phyloP scores from a whole-genome alignment of 768 basidiomycete species.

The Tulasnella sp. region DNA sequence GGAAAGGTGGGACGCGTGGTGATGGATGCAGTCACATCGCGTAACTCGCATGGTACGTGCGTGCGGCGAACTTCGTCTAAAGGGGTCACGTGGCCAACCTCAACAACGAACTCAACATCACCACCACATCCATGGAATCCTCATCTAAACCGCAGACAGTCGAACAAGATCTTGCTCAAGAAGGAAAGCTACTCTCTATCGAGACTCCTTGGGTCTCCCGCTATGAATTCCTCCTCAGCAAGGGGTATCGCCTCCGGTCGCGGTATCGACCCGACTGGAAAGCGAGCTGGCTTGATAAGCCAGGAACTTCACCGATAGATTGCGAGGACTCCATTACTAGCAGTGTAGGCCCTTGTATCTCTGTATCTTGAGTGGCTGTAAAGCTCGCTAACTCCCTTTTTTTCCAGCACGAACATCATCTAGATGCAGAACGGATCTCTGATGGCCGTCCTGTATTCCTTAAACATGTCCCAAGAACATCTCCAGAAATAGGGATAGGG shows the following conservation, averaged over 20 bases:
- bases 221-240: background rate
- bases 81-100: too few species aligned
- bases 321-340: too few species aligned
- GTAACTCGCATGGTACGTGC: too few species aligned
- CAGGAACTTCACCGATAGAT: slow-evolving; percentile 3
- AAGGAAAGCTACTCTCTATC: background rate
- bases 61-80: too few species aligned
- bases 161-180: too few species aligned
- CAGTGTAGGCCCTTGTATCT: too few species aligned
- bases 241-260: slow-evolving; percentile 10
- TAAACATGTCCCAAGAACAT: background rate
- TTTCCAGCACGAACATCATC: background rate
- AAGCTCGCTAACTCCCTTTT: background rate
- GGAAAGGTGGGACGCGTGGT: too few species aligned
- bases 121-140: too few species aligned
- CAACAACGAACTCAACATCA: too few species aligned
- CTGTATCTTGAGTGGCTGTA: too few species aligned
- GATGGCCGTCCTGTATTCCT: background rate
- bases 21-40: too few species aligned
- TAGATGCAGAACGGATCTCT: background rate
- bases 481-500: slow-evolving; percentile 4
- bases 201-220: slow-evolving; percentile 3
- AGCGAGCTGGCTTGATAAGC: slow-evolving; percentile 1
- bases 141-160: too few species aligned
- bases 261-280: slow-evolving; percentile 13